Percentiles rank a stretch among this genome's conserved stretches.
These are phyloP conservation scores for Ophiosphaerella korrae DNA, from an alignment of 2,329 filamentous ascomycete genomes.

Conservation along the genomic window DNA sequence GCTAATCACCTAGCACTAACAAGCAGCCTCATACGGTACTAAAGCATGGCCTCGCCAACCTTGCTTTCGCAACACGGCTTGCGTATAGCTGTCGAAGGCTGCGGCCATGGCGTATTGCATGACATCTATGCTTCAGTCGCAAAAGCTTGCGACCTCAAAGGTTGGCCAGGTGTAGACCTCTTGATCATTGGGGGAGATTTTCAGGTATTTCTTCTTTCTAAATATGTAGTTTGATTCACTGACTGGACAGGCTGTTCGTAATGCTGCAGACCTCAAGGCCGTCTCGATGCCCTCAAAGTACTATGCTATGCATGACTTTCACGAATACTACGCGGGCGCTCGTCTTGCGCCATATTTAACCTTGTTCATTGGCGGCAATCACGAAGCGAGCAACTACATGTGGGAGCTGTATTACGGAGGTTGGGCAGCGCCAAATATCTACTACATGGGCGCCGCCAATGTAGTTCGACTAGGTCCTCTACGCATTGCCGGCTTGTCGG, in stretches of 20 bases:
- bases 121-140: conserved; percentile 85
- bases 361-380: conserved; percentile 91
- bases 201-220: conserved; percentile 60
- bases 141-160: conserved; percentile 69
- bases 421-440: conserved; percentile 96
- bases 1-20: conserved; percentile 3
- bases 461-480: conserved; percentile 82
- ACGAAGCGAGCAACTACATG: conserved; percentile 88
- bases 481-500: conserved; percentile 86
- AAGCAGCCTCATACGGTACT: neutral
- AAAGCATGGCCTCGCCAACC: conserved; percentile 32
- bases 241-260: conserved; percentile 73
- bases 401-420: conserved; percentile 95
- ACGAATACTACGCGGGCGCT: conserved; percentile 85
- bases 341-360: conserved; percentile 84
- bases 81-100: conserved; percentile 84
- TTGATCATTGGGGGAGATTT: conserved; percentile 97
- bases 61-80: conserved; percentile 48
- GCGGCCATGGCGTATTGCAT: conserved; percentile 89
- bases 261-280: conserved; percentile 82
- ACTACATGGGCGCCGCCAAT: conserved; percentile 93
- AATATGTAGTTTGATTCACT: conserved; percentile 8
- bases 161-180: conserved; percentile 83
- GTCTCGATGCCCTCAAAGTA: conserved; percentile 92
- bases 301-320: conserved; percentile 86